Evolutionary conservation across 78 protist genomes (phyloP).

Genomic region (Protostelium mycophagum): DNA sequence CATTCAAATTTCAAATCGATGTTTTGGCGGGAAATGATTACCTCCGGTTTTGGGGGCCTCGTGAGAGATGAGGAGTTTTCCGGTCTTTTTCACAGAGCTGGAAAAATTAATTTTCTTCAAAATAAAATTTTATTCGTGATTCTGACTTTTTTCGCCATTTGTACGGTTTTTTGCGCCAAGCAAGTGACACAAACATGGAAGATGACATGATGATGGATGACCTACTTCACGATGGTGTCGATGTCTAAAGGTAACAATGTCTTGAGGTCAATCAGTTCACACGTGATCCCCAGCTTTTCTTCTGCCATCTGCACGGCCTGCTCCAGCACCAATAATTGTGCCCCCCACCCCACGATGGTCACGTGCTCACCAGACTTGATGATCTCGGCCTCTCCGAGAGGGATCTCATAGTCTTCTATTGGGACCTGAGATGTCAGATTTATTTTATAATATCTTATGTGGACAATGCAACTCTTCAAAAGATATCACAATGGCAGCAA

Average conservation of each 20-base stretch:
- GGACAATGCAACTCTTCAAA: no score
- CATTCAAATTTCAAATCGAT: not conserved
- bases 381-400: conserved; percentile 83
- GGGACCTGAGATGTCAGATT: no score
- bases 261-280: conserved; percentile 81
- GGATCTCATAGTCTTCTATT: conserved; percentile 73
- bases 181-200: not conserved
- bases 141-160: no score
- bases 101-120: no score
- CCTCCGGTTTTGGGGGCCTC: conserved; percentile 95
- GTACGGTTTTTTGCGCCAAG: no score
- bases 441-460: no score
- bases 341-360: conserved; percentile 86
- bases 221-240: conserved; percentile 65
- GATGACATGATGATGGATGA: not conserved
- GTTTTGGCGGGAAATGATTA: no score
- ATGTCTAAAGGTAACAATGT: conserved; percentile 88
- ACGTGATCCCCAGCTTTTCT: conserved; percentile 65
- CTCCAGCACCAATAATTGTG: conserved; percentile 67
- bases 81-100: conserved; percentile 81
- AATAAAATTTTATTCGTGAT: no score
- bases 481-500: no score
- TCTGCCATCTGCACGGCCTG: conserved; percentile 70
- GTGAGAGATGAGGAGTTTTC: conserved; percentile 78
- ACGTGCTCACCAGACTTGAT: conserved; percentile 69